Evolutionary conservation across 1,139 yeast genomes (phyloP).

Genomic region (Diutina rugosa): DNA sequence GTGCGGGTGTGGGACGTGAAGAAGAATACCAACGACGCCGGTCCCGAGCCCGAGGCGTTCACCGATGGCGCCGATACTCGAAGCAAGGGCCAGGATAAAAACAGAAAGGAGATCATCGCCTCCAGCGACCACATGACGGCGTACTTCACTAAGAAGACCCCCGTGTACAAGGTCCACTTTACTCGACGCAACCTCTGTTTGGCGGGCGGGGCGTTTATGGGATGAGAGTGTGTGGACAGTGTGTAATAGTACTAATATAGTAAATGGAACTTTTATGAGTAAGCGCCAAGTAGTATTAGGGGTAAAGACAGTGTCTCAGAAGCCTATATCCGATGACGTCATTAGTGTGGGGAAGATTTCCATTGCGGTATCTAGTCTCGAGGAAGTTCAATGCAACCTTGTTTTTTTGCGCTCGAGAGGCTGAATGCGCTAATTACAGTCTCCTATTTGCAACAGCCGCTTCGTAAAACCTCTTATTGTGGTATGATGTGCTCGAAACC

Average conservation of each 20-base stretch:
- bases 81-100: constrained; percentile 17
- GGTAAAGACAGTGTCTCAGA: not conserved
- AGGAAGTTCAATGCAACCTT: too few relatives aligned
- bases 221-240: constrained; percentile 4
- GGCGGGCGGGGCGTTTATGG: constrained; percentile 75
- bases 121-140: constrained; percentile 88
- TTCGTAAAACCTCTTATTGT: not conserved
- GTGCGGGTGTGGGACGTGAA: constrained; percentile 95
- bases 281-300: not conserved
- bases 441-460: not conserved
- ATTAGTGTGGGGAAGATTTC: too few relatives aligned
- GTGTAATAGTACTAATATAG: not conserved
- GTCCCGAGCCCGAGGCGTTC: constrained; percentile 72
- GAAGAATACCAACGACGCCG: constrained; percentile 68
- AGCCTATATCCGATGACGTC: too few relatives aligned
- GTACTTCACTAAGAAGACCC: constrained; percentile 86
- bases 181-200: constrained; percentile 83
- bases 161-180: constrained; percentile 85
- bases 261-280: not conserved
- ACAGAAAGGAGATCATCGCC: constrained; percentile 56
- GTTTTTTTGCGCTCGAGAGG: too few relatives aligned
- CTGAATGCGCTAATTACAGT: not conserved
- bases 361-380: too few relatives aligned
- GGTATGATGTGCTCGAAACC: not conserved
- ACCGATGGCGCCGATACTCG: constrained; percentile 3